phyloP scores from a whole-genome alignment of 495 filamentous ascomycete species.

The Aspergillus steynii region DNA sequence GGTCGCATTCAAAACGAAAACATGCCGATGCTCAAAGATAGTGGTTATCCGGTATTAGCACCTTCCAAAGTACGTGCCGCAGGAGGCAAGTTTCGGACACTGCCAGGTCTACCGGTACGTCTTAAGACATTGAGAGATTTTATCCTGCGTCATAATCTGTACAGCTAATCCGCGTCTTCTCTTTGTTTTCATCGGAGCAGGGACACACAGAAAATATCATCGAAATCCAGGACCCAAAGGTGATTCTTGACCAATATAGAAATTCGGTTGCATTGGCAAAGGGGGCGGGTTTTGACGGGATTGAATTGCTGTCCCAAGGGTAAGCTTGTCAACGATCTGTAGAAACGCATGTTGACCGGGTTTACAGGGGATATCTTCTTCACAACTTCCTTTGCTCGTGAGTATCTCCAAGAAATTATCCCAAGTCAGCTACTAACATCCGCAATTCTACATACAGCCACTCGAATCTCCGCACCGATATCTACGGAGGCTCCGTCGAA shows the following conservation, averaged over 20 bases:
- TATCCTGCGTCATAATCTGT: too few species aligned
- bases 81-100: conserved; percentile 18
- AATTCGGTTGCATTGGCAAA: conserved; percentile 55
- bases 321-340: neutral
- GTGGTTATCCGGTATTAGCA: conserved; percentile 36
- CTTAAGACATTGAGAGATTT: neutral
- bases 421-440: conserved; percentile 19
- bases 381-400: conserved; percentile 64
- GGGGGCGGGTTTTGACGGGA: conserved; percentile 64
- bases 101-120: conserved; percentile 6
- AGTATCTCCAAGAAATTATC: conserved; percentile 42
- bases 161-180: too few species aligned
- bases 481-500: conserved; percentile 47
- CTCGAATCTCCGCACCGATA: conserved; percentile 49
- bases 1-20: conserved; percentile 39
- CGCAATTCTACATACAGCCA: conserved; percentile 33
- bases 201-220: conserved; percentile 16
- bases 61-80: conserved; percentile 44
- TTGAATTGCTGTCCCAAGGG: conserved; percentile 42
- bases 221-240: conserved; percentile 44
- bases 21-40: conserved; percentile 25
- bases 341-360: neutral
- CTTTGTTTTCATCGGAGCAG: neutral
- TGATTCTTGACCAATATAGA: conserved; percentile 50
- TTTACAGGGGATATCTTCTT: conserved; percentile 54